Evolutionary conservation across 495 filamentous ascomycete species (phyloP), one percentile per base, ranked within the genome.

Genomic region (Penicillium verhagenii): DNA sequence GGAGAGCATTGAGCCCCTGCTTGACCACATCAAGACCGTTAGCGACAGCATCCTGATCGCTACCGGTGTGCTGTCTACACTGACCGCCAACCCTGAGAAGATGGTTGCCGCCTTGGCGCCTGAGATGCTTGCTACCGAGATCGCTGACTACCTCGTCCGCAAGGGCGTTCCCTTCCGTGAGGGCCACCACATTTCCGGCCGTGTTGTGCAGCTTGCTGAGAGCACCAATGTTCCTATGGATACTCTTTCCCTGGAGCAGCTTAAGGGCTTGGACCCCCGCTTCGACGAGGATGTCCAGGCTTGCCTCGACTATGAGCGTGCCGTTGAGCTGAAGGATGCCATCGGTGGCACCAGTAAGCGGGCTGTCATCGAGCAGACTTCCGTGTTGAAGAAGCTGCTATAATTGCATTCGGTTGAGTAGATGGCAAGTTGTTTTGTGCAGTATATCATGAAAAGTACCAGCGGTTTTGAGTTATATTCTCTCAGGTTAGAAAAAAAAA

Each of bases 81-180:
- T 96, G 23, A 80, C 74, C 14, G 80, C 87, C 64, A 75, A 82
- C 59, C 83, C 88, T 1, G 82, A 86, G 52, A 87, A 86, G 73
- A 96, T 96, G 92, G 71, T 71, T 54, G 86, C 83, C 20, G 86
- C 92, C 1, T 77, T 96, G 43, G 81, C 83, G 5, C 85, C 85
- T 0, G 84, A 86, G 63, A 90, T 91, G 86, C 81, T 90, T 18
- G 86, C 85, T 28, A 91, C 87, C 19, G 92, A 96, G 61, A 77
- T 96, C 37, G 93, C 92, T 19, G 92, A 96, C 66, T 96, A 95
- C 70, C 80, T 96, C 4, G 93, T 96, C 35, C 82, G 90, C 60
- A 93, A 94, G 79, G 90, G 91, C 31, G 88, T 94, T 19, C 87
- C 79, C 14, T 82, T 82, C 69, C 76, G 78, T 39, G 88, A 96